Conservation (phyloP, 345 rosid species). For the Populus pruinosa region DNA sequence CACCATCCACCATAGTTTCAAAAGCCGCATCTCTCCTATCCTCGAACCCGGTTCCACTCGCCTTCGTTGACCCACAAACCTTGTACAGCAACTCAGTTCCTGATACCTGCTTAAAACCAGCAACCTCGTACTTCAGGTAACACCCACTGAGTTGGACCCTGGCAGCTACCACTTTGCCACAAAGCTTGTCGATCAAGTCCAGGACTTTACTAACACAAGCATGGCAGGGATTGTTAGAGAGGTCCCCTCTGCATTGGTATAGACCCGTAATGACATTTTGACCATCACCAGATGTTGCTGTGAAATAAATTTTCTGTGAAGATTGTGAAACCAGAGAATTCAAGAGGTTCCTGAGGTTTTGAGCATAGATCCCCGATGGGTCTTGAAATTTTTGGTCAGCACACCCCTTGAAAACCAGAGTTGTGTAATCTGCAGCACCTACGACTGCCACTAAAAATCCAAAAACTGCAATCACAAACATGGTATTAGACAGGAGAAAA, state of each 20-base stretch:
- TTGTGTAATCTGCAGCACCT: constrained; percentile 39
- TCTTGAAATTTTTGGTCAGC: constrained; percentile 60
- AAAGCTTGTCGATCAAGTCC: constrained; percentile 43
- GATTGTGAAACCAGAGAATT: constrained; percentile 63
- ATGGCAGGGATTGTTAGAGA: constrained; percentile 46
- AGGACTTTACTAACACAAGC: constrained; percentile 58
- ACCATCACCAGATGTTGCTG: constrained; percentile 52
- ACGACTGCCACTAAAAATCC: constrained; percentile 2
- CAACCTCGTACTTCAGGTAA: constrained; percentile 55
- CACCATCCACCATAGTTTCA: constrained; percentile 42
- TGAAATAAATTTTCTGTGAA: constrained; percentile 38
- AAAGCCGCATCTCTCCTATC: constrained; percentile 49
- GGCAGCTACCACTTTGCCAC: constrained; percentile 57
- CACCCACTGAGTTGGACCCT: constrained; percentile 71
- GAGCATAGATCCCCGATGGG: constrained; percentile 51
- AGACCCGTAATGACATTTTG: constrained; percentile 53
- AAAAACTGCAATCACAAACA: constrained; percentile 15
- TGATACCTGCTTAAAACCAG: constrained; percentile 51
- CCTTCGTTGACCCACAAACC: constrained; percentile 50
- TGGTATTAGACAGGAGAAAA: constrained; percentile 3
- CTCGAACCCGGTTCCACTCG: constrained; percentile 34
- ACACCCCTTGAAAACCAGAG: constrained; percentile 71
- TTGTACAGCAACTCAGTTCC: constrained; percentile 50
- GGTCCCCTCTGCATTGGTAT: constrained; percentile 90
- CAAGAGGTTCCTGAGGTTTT: constrained; percentile 57